Percentiles rank a stretch among this genome's conserved stretches.
These are phyloP conservation scores for Eimeria sp. DNA, from an alignment of 169 alveolate species.

Conservation along the genomic window DNA sequence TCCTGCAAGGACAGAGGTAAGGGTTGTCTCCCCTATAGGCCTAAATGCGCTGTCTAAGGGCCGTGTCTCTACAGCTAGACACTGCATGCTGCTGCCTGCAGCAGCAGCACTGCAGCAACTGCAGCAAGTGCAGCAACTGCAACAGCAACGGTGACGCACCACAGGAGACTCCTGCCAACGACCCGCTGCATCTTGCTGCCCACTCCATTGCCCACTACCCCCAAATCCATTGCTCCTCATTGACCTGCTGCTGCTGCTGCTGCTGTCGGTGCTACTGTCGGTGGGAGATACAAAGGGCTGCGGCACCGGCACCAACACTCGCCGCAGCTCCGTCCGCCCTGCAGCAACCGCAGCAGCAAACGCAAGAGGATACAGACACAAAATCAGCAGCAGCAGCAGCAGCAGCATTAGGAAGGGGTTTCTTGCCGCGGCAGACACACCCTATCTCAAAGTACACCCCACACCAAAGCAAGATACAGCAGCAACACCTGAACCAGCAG, in stretches of 20 bases:
- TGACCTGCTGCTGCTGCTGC: slow-evolving; percentile 15
- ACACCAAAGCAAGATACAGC: too few species aligned
- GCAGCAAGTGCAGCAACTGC: too few species aligned
- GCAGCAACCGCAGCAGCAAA: background rate
- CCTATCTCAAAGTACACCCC: too few species aligned
- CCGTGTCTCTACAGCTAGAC: background rate
- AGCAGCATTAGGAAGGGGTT: background rate
- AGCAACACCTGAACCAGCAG: background rate
- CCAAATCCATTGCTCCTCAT: background rate
- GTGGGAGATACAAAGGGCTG: background rate
- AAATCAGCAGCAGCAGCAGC: background rate
- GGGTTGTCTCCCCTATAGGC: background rate
- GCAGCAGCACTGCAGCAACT: background rate
- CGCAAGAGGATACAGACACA: background rate
- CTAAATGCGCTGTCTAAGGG: background rate
- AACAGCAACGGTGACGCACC: background rate
- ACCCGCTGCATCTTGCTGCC: background rate
- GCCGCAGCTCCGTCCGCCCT: slow-evolving; percentile 3
- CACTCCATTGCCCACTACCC: background rate
- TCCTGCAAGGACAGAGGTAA: background rate
- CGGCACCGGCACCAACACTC: background rate
- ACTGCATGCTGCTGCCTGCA: background rate
- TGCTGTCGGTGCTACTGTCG: background rate
- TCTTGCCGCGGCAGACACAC: background rate
- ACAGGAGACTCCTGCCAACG: background rate